Base-by-base conservation (phyloP, 2,329 filamentous ascomycete species). In the Talaromyces funiculosus region DNA sequence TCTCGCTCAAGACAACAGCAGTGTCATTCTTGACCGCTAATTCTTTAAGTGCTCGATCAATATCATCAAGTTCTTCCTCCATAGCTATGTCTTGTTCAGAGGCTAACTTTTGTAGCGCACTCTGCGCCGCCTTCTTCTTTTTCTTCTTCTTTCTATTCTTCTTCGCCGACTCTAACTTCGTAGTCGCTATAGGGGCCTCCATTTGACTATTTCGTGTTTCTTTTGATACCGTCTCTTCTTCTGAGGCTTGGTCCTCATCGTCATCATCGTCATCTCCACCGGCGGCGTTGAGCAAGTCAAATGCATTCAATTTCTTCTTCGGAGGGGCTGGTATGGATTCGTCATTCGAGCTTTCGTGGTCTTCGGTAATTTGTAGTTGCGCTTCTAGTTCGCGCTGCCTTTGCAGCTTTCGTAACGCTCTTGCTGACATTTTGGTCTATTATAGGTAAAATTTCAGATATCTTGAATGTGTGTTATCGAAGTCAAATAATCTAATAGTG, bases 371-470 rank as follows among this genome's bases (percentile, higher is more conserved):
- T 62, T 68, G 66, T 40, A 76, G 71, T 51, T 73, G 71, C 14
- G 75, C 68, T 40, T 72, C 71, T 63, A 80, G 74, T 68, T 86
- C 84, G 61, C 81, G 81, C 76, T 86, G 83, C 64, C 81, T 81
- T 69, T 87, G 85, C 59, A 85, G 79, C 69, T 85, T 85, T 26
- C 86, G 81, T 58, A 89, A 73, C n/a, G 86, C 85, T 65, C 86
- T 81, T 18, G 85, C 84, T 45, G 86, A 88, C 86, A 89, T 88
- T 43, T 67, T 66, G n/a, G 26, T 22, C 16, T 51, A 20, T 37
- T 45, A 57, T 20, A 20, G 33, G 26, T 20, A 8, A 10, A 26
- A 29, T 18, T 35, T 51, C 40, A 58, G 29, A 6, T 14, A 10
- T 47, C 22, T 24, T n/a, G 14, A 38, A 59, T 53, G 43, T 53